Base-by-base conservation (phyloP, 495 filamentous ascomycete genomes). In the Penicillium parvum region DNA sequence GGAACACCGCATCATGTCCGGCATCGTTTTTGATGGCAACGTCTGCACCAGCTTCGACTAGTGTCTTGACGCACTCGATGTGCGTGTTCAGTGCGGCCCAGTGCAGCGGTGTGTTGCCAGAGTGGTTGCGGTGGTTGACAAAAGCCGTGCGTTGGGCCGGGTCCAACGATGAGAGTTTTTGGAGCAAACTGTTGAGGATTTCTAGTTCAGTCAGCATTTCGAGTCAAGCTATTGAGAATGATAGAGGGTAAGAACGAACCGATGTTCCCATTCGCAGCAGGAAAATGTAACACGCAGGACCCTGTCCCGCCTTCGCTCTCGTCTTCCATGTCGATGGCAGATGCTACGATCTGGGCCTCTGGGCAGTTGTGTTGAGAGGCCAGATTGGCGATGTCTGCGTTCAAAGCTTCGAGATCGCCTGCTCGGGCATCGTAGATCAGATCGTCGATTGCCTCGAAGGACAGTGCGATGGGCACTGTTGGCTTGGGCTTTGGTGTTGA, bases 31-130 rank as follows among this genome's bases (percentile, higher is more conserved):
- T 77, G 18, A 86, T 68, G 17, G 78, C 74, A 9, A 85, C 74
- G 47, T 90, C 84, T 2, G 89, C 86, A 3, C 86, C 86, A 4
- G 80, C 78, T 27, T 82, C 71, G 0, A 86, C 67, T 9, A 97
- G 77, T 3, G 78, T 57, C 69, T 92, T 86, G 9, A 95, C 90
- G 16, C 81, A 77, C 21, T 77, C 76, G 2, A 96, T 63, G 53
- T 95, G 88, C 10, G 91, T 90, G 48, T 92, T 91, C 43, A 95
- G 68, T 1, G 88, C 83, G 0, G 90, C 91, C 88, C 88, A 96
- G 69, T 96, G 90, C 39, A 97, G 65, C 1, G 88, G 74, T 8
- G 91, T 96, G 67, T 96, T 96, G 19, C 88, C 90, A 18, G 82
- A 79, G 43, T 77, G 60, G 49, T 97, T 96, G 15, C 57, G 75